Evolutionary conservation across 2,329 filamentous ascomycete species (phyloP).

Genomic region (Pestalotiopsis sp.): DNA sequence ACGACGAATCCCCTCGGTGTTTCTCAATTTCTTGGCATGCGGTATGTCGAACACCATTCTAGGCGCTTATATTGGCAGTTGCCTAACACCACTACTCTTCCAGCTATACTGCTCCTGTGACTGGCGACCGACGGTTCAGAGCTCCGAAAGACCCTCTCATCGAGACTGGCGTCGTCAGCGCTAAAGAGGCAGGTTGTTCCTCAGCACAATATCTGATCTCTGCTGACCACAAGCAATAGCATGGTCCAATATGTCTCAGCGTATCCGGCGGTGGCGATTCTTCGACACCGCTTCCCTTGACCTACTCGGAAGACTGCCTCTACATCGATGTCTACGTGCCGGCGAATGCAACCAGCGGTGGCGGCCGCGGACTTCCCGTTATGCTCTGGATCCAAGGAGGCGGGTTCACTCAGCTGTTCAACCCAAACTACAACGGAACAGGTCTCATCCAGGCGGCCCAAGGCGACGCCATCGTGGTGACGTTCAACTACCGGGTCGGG

Average conservation of each 20-base stretch:
- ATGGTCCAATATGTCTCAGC: neutral
- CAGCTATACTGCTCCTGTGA: neutral
- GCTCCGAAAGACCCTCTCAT: neutral
- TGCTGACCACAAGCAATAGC: neutral
- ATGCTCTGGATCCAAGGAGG: constrained; percentile 29
- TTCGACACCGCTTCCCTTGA: neutral
- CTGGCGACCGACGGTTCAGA: neutral
- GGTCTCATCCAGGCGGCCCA: constrained; percentile 31
- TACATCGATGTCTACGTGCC: constrained; percentile 60
- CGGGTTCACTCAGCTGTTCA: constrained; percentile 20
- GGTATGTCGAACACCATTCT: neutral
- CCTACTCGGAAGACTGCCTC: constrained; percentile 51
- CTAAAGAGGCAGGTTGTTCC: neutral
- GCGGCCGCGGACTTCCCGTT: constrained; percentile 19
- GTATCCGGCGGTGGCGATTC: neutral
- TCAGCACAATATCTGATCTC: neutral
- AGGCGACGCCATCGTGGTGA: constrained; percentile 26
- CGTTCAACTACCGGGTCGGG: constrained; percentile 31
- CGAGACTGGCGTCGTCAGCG: neutral
- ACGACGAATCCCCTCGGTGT: neutral
- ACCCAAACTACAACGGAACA: constrained; percentile 37
- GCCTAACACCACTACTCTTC: neutral
- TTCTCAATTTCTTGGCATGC: neutral
- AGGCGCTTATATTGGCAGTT: neutral
- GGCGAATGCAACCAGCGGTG: constrained; percentile 6